Evolutionary conservation across 768 basidiomycete genomes (phyloP).

Genomic region (Leccinum boreale): DNA sequence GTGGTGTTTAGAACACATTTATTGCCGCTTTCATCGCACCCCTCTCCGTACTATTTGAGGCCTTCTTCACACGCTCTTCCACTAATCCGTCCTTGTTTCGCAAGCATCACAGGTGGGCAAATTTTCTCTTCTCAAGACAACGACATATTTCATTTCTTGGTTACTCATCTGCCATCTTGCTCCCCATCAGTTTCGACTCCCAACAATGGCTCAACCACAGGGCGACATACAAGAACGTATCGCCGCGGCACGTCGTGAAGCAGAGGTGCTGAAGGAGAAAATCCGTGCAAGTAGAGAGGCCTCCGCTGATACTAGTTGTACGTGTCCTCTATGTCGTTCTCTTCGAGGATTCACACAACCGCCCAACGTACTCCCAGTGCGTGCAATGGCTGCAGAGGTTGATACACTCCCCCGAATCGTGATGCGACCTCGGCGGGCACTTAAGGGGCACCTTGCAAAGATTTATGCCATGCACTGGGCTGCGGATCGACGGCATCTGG

Average conservation of each 20-base stretch:
- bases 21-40: slow-evolving; percentile 11
- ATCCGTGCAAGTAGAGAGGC: slow-evolving; percentile 95
- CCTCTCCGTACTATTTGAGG: slow-evolving; percentile 15
- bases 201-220: slow-evolving; percentile 71
- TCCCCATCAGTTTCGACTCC: slow-evolving; percentile 5
- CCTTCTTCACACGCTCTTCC: slow-evolving; percentile 4
- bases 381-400: slow-evolving; percentile 97
- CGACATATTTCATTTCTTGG: slow-evolving; percentile 1
- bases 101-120: slow-evolving; percentile 28
- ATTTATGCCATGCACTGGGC: slow-evolving; percentile 99
- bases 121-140: slow-evolving; percentile 21
- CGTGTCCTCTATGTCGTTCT: slow-evolving; percentile 35
- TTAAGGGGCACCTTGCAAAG: slow-evolving; percentile 97
- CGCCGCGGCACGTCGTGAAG: slow-evolving; percentile 94
- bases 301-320: slow-evolving; percentile 95
- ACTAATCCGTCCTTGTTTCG: slow-evolving; percentile 24
- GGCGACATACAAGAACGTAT: slow-evolving; percentile 90
- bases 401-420: slow-evolving; percentile 94
- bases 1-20: slow-evolving; percentile 6
- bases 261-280: slow-evolving; percentile 97
- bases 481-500: slow-evolving; percentile 92
- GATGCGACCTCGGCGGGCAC: slow-evolving; percentile 92
- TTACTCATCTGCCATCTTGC: not conserved
- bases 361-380: slow-evolving; percentile 52
- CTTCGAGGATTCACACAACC: slow-evolving; percentile 8